phyloP scores from a whole-genome alignment of 2,329 filamentous ascomycete genomes.

The Ophiostoma novo-ulmi region DNA sequence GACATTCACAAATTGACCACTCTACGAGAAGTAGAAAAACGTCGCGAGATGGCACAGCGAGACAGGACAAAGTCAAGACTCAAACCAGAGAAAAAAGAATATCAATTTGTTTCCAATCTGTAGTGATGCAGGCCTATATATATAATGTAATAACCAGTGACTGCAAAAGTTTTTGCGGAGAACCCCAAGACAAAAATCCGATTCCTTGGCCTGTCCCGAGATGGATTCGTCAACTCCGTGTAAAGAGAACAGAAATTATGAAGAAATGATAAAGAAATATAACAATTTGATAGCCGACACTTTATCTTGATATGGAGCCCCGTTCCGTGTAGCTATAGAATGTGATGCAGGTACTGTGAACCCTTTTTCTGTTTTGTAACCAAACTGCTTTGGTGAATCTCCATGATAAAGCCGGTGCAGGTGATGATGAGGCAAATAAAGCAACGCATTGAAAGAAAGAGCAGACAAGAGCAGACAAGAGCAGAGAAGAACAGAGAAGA shows the following conservation, averaged over 20 bases:
- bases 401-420: not conserved
- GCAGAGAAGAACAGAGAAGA: not conserved
- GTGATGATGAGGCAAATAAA: not conserved
- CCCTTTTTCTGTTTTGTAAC: conserved; percentile 12
- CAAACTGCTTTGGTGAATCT: not conserved
- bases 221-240: conserved; percentile 5
- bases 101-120: not conserved
- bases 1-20: not conserved
- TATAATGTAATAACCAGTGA: not conserved
- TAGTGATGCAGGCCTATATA: not conserved
- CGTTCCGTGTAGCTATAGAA: not conserved
- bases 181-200: not conserved
- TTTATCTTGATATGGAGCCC: not conserved
- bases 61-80: not conserved
- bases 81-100: conserved; percentile 9
- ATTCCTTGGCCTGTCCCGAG: conserved; percentile 9
- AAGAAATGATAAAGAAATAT: conserved; percentile 11
- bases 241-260: conserved; percentile 8
- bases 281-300: not conserved
- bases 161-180: not conserved
- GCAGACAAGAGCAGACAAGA: not conserved
- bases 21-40: not conserved
- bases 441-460: not conserved
- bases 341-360: conserved; percentile 11
- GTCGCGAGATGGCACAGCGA: not conserved